Evolutionary conservation across 106 monocot genomes (phyloP), one percentile per base, ranked within the genome.

Genomic region (Dioscorea zingiberensis): DNA sequence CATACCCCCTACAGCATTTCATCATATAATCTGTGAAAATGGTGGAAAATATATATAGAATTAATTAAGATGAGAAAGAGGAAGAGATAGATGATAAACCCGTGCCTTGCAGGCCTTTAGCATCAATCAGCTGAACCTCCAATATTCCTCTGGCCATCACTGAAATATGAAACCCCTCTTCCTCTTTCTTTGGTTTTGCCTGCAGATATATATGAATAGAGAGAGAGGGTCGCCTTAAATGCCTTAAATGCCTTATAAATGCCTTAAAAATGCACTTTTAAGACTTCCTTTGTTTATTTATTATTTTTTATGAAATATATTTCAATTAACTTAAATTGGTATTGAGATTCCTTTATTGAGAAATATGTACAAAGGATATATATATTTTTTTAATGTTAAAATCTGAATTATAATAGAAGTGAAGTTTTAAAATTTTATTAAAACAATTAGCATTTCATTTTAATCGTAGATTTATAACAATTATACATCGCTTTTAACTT

Each of bases 101-200:
- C 5, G 67, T 55, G 49, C 38, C 55, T 21, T 14, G 12, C 28
- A 68, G 54, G 4, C 67, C 67, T 55, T 55, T 55, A 0, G 67
- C 55, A 55, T 68, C 67, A 19, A 68, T 56, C 28, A 68, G 21
- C 3, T 28, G 28, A 2, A 68, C 55, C 54, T 68, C 67, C 19
- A 68, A 15, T 18, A 68, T 68, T 17, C 67, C 67, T 16, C 30
- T 54, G 13, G 16, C 55, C 67, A 68, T 68, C 51, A 3, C 51
- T 61, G 15, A 18, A 17, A 15, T n/a, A 27, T 61, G 13, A 53
- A 53, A 16, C 4, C n/a, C 4, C 16, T 53, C 49, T 14, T 4
- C 14, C 16, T 16, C 4, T 18, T 2, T 6, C 38, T 38, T 38
- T 38, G 38, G 38, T 13, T 53, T 53, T 19, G 9, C 13, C 13